A percentile compares a stretch with the other conserved stretches of the same genome.
phyloP scores from a whole-genome alignment of 345 rosid species.

The Geranium rotundifolium region DNA sequence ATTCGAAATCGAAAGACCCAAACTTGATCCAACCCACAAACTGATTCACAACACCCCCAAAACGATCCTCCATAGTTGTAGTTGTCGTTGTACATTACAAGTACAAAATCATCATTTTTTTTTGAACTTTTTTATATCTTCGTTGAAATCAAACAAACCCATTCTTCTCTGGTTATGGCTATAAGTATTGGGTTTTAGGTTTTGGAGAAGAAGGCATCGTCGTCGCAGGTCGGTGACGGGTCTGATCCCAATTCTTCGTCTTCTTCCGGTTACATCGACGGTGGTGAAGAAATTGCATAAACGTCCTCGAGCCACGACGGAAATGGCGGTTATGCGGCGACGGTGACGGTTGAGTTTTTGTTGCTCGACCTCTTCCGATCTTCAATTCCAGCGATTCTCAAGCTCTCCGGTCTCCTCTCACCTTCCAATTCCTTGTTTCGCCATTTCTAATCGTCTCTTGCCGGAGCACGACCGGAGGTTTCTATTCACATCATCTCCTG shows the following conservation, averaged over 20 bases:
- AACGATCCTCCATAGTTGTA: no score
- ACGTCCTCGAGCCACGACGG: background rate
- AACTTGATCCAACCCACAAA: no score
- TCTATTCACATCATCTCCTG: slow-evolving; percentile 35
- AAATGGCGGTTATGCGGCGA: background rate
- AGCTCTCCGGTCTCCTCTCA: slow-evolving; percentile 22
- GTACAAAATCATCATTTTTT: no score
- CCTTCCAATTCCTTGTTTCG: background rate
- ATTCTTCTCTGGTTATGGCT: no score
- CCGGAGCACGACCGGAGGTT: slow-evolving; percentile 19
- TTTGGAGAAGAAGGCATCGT: no score
- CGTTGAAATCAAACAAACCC: no score
- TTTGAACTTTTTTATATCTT: no score
- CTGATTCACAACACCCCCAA: no score
- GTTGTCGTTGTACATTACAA: no score
- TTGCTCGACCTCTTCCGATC: slow-evolving; percentile 21
- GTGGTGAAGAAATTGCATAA: no score
- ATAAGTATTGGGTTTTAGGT: no score
- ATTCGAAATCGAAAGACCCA: no score
- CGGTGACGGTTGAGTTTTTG: slow-evolving; percentile 15
- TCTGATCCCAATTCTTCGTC: background rate
- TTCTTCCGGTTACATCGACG: background rate
- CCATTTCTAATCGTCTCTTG: background rate
- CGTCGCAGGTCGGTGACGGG: background rate
- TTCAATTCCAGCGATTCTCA: slow-evolving; percentile 21